phyloP scores from a whole-genome alignment of 768 basidiomycete species.

The Dioszegia hungarica region DNA sequence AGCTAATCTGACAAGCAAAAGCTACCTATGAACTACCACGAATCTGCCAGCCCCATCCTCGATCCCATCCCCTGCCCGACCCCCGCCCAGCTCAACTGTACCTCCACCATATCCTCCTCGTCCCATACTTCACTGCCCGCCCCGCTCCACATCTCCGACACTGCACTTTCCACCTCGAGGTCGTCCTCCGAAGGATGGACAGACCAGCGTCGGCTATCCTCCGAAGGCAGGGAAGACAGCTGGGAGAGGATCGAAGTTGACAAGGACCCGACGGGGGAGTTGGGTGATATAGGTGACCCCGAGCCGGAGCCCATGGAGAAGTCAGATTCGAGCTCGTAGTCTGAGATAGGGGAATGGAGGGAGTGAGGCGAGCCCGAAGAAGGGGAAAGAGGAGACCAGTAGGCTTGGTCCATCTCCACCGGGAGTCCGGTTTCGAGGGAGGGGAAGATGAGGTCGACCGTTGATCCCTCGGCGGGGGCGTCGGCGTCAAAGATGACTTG shows the following conservation, averaged over 20 bases:
- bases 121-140: conserved; percentile 14
- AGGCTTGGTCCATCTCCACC: background rate
- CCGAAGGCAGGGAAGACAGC: background rate
- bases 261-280: conserved; percentile 10
- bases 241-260: conserved; percentile 19
- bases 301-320: background rate
- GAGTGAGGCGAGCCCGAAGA: background rate
- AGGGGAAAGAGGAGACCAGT: too few species aligned
- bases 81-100: conserved; percentile 17
- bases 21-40: conserved; percentile 28
- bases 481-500: background rate
- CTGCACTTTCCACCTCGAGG: conserved; percentile 29
- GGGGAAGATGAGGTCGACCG: background rate
- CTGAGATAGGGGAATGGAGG: conserved; percentile 7
- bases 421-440: background rate
- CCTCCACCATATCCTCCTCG: conserved; percentile 1
- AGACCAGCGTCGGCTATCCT: conserved; percentile 12
- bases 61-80: conserved; percentile 30
- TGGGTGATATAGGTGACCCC: background rate
- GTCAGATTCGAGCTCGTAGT: background rate
- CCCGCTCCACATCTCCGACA: conserved; percentile 3
- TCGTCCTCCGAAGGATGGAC: conserved; percentile 25
- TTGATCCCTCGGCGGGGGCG: background rate
- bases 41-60: conserved; percentile 32
- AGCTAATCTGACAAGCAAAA: too few species aligned